phyloP scores from a whole-genome alignment of 2,329 filamentous ascomycete species.

The Aureobasidium sp. region DNA sequence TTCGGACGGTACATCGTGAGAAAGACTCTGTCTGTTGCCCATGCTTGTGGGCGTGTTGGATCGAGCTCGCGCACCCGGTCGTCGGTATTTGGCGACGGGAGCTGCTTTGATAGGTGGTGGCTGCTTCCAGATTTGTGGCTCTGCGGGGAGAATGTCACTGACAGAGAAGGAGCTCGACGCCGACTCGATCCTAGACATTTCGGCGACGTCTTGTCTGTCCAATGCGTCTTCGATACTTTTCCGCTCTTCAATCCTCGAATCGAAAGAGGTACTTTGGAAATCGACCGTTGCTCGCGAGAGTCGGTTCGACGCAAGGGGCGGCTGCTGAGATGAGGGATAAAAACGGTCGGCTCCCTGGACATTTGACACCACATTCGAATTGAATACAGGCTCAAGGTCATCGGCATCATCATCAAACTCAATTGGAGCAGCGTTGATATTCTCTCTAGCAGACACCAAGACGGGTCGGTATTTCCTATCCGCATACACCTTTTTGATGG shows the following conservation, averaged over 20 bases:
- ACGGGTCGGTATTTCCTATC: slow-evolving; percentile 30
- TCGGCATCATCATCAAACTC: slow-evolving; percentile 23
- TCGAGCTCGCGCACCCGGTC: slow-evolving; percentile 20
- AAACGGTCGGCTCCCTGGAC: background rate
- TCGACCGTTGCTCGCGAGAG: slow-evolving; percentile 3
- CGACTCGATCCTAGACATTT: slow-evolving; percentile 18
- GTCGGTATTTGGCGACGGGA: slow-evolving; percentile 26
- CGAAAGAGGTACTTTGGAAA: background rate
- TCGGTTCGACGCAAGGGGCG: background rate
- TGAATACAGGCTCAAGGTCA: background rate
- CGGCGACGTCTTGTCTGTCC: background rate
- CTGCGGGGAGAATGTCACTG: slow-evolving; percentile 36
- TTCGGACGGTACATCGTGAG: slow-evolving; percentile 28
- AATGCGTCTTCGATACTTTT: background rate
- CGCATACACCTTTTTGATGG: slow-evolving; percentile 31
- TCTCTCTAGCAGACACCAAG: slow-evolving; percentile 26
- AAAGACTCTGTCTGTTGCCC: slow-evolving; percentile 31
- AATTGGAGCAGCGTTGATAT: slow-evolving; percentile 20
- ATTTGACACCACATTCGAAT: background rate
- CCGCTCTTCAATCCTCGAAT: slow-evolving; percentile 4
- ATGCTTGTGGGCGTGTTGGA: slow-evolving; percentile 26
- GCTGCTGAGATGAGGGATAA: background rate
- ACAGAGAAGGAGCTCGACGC: slow-evolving; percentile 45
- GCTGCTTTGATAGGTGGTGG: slow-evolving; percentile 30
- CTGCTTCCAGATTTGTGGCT: slow-evolving; percentile 32